These are phyloP conservation scores for Scheffersomyces illinoinensis DNA, from an alignment of 1,139 yeast species.

Conservation along the genomic window DNA sequence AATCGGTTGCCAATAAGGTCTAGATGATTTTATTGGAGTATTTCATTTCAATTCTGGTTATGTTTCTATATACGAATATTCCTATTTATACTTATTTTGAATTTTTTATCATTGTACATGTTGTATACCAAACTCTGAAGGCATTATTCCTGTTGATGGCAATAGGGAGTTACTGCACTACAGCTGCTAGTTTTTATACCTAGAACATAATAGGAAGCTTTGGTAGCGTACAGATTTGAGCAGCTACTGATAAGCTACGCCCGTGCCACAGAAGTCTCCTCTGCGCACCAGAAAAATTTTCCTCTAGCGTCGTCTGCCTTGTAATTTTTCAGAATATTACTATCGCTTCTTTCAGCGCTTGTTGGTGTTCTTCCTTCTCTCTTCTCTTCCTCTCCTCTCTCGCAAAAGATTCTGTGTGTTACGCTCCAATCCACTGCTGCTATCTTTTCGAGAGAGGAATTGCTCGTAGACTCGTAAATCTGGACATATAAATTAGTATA, in stretches of 20 bases:
- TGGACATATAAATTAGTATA: neutral
- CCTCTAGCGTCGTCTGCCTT: neutral
- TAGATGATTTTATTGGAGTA: neutral
- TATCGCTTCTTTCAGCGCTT: neutral
- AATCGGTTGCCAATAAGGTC: neutral
- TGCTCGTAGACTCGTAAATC: neutral
- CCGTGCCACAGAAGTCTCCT: neutral
- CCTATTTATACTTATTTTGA: too few species aligned
- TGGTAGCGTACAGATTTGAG: neutral
- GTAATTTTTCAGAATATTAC: neutral
- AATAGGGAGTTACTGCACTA: neutral
- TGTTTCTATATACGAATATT: neutral
- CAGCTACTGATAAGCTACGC: neutral
- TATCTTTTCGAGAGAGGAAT: neutral
- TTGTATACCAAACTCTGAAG: neutral
- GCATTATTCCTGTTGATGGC: neutral
- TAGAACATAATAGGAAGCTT: neutral
- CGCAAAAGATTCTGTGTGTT: neutral
- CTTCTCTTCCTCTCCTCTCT: conserved; percentile 6
- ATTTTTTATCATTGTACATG: neutral
- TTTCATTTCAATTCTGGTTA: conserved; percentile 1
- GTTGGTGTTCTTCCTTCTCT: conserved; percentile 1
- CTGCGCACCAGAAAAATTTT: neutral
- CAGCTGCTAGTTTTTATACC: neutral
- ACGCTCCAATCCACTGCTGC: neutral